A percentile compares a stretch with the other conserved stretches of the same genome.
These are phyloP conservation scores for Neophaeococcomyces mojaviensis DNA, from an alignment of 2,329 filamentous ascomycete genomes.

Conservation along the genomic window DNA sequence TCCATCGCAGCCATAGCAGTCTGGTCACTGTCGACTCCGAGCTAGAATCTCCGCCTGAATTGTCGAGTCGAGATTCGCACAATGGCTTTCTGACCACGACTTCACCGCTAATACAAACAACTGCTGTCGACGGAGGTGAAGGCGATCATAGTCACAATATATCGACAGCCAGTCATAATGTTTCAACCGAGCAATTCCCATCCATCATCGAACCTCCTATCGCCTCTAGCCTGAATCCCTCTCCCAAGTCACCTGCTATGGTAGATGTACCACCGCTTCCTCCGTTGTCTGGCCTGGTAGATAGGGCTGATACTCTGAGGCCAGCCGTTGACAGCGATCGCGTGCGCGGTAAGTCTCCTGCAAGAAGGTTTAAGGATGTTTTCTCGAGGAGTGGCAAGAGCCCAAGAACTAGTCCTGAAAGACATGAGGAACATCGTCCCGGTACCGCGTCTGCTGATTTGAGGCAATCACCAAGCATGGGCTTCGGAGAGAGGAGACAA, in stretches of 20 bases:
- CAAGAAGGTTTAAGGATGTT: slow-evolving; percentile 63
- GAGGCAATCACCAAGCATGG: background rate
- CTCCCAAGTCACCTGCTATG: slow-evolving; percentile 13
- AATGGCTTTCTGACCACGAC: slow-evolving; percentile 62
- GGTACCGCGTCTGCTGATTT: background rate
- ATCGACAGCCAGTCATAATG: background rate
- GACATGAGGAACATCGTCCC: slow-evolving; percentile 13
- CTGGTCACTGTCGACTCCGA: slow-evolving; percentile 47
- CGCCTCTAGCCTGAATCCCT: slow-evolving; percentile 8
- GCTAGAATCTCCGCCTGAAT: slow-evolving; percentile 39
- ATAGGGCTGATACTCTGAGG: slow-evolving; percentile 28
- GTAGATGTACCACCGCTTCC: background rate
- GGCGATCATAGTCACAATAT: background rate
- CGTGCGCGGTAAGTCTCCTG: slow-evolving; percentile 60
- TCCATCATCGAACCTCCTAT: slow-evolving; percentile 13
- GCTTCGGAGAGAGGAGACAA: slow-evolving; percentile 4
- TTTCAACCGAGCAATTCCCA: slow-evolving; percentile 11
- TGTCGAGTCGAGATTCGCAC: slow-evolving; percentile 56
- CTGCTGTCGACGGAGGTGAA: slow-evolving; percentile 25
- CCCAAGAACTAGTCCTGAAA: slow-evolving; percentile 42
- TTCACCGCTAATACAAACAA: slow-evolving; percentile 58
- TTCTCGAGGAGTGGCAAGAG: slow-evolving; percentile 53
- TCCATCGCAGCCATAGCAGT: slow-evolving; percentile 26
- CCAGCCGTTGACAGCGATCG: slow-evolving; percentile 23
- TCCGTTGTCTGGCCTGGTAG: slow-evolving; percentile 20